phyloP scores from a whole-genome alignment of 768 basidiomycete genomes.

The Pisolithus sp. region DNA sequence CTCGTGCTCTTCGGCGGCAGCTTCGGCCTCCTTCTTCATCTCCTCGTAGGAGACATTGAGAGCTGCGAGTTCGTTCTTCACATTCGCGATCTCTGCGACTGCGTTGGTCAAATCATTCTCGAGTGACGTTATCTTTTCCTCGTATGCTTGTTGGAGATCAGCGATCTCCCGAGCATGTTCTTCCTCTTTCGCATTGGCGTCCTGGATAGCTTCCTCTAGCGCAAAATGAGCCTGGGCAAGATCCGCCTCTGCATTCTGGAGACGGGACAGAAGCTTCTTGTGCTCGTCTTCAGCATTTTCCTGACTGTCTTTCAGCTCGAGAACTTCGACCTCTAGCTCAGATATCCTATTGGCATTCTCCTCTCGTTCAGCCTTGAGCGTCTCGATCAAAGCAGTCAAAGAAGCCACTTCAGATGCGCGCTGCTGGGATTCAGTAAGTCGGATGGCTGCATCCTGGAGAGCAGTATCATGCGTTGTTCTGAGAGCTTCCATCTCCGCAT shows the following conservation, averaged over 20 bases:
- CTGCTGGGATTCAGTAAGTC: slow-evolving; percentile 41
- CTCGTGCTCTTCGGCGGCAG: slow-evolving; percentile 42
- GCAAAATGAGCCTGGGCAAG: slow-evolving; percentile 42
- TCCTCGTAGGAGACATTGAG: slow-evolving; percentile 44
- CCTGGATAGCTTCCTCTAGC: slow-evolving; percentile 42
- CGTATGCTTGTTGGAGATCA: slow-evolving; percentile 38
- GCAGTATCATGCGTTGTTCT: slow-evolving; percentile 45
- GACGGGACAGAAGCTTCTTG: slow-evolving; percentile 35
- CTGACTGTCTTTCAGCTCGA: slow-evolving; percentile 68
- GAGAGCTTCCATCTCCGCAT: slow-evolving; percentile 45
- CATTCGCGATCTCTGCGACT: slow-evolving; percentile 36
- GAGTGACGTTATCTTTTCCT: slow-evolving; percentile 39
- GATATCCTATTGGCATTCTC: slow-evolving; percentile 66
- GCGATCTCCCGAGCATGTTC: slow-evolving; percentile 36
- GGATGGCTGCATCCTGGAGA: slow-evolving; percentile 40
- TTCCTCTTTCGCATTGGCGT: slow-evolving; percentile 41
- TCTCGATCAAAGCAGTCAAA: slow-evolving; percentile 44
- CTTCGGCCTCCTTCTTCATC: slow-evolving; percentile 37
- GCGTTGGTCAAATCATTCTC: slow-evolving; percentile 40
- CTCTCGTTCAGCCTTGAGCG: slow-evolving; percentile 59
- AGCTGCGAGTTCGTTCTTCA: slow-evolving; percentile 42
- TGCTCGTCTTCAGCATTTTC: slow-evolving; percentile 60
- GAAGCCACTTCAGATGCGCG: slow-evolving; percentile 37
- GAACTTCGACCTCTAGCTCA: slow-evolving; percentile 74
- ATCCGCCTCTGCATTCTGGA: slow-evolving; percentile 50